These are phyloP conservation scores for Boletus reticulatus DNA, from an alignment of 768 basidiomycete genomes.

Conservation along the genomic window DNA sequence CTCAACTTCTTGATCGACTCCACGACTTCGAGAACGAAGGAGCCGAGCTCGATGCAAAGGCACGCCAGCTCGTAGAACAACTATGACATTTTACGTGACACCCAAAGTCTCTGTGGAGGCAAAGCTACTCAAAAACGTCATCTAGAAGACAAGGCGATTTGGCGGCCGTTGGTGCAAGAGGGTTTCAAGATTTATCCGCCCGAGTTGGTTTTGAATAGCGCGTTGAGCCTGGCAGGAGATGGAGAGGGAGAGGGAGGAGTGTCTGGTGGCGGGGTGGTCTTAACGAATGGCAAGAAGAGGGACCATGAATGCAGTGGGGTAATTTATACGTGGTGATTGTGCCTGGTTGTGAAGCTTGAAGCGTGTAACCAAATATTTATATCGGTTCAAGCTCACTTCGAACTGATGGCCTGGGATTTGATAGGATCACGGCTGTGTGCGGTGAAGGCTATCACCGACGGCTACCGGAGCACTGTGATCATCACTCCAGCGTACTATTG, in stretches of 20 bases:
- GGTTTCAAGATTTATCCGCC: slow-evolving; percentile 61
- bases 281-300: not conserved
- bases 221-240: slow-evolving; percentile 67
- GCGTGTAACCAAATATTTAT: too few species aligned
- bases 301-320: too few species aligned
- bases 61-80: slow-evolving; percentile 9
- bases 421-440: too few species aligned
- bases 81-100: slow-evolving; percentile 73
- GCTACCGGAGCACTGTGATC: too few species aligned
- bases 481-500: too few species aligned
- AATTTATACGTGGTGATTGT: too few species aligned
- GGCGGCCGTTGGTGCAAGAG: slow-evolving; percentile 56
- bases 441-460: too few species aligned
- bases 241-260: slow-evolving; percentile 52
- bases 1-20: slow-evolving; percentile 19
- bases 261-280: slow-evolving; percentile 16
- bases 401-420: too few species aligned
- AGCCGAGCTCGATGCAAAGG: slow-evolving; percentile 15
- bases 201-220: slow-evolving; percentile 64
- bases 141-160: slow-evolving; percentile 63
- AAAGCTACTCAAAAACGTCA: slow-evolving; percentile 65
- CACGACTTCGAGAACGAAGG: slow-evolving; percentile 24
- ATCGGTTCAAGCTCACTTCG: too few species aligned
- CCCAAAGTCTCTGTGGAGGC: slow-evolving; percentile 56
- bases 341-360: too few species aligned